These are phyloP conservation scores for Symbiodinium natans DNA, from an alignment of 73 alveolate genomes.

Conservation along the genomic window DNA sequence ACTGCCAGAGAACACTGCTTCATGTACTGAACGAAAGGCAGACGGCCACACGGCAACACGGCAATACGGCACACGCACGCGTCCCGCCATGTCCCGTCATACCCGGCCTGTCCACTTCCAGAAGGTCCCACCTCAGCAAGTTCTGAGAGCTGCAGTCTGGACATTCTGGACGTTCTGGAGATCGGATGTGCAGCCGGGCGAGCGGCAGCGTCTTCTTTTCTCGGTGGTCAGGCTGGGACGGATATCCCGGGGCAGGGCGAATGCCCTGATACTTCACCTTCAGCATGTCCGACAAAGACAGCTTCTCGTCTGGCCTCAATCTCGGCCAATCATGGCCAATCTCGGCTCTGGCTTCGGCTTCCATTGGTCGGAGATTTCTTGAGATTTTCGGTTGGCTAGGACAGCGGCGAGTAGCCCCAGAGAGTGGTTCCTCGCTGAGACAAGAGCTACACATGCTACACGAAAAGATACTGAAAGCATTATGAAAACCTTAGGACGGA, in stretches of 20 bases:
- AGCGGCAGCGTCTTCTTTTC: conserved; percentile 97
- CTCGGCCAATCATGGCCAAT: neutral
- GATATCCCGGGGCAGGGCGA: conserved; percentile 98
- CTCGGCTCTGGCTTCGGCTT: neutral
- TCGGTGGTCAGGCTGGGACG: conserved; percentile 98
- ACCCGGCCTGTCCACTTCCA: conserved; percentile 68
- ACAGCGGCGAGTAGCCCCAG: conserved; percentile 68
- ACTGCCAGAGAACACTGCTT: too few species aligned
- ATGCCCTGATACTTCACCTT: conserved; percentile 97
- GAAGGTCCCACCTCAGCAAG: conserved; percentile 61
- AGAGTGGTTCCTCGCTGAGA: neutral
- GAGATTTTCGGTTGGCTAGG: too few species aligned
- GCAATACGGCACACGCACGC: too few species aligned
- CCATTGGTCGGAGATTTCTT: neutral
- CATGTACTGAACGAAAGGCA: too few species aligned
- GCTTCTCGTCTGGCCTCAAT: conserved; percentile 89
- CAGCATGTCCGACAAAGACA: conserved; percentile 95
- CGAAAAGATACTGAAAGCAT: neutral
- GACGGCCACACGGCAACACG: too few species aligned
- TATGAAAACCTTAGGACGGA: too few species aligned
- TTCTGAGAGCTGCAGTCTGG: neutral
- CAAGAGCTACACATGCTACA: neutral
- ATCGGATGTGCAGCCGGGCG: neutral
- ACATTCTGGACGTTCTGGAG: neutral
- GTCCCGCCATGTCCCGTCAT: neutral